Base-by-base conservation (phyloP, 2,329 filamentous ascomycete species). In the Alternaria panax region DNA sequence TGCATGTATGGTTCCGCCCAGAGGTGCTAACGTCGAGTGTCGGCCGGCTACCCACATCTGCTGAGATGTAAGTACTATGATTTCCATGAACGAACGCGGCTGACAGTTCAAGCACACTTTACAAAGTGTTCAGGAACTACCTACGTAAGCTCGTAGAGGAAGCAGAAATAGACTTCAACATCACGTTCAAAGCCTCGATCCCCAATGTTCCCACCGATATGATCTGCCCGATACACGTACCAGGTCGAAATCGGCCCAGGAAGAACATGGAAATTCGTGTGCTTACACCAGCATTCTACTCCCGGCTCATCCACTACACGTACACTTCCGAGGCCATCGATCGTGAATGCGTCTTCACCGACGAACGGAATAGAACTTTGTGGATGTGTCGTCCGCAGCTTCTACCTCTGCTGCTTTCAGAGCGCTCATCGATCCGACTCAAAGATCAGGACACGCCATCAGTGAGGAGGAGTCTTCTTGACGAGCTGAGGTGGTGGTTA, bases 211-310 rank as follows among this genome's bases (percentile, higher is more conserved):
- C 64, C 11, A 62, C 63, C n/a, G 60, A 67, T n/a, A 55, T 40
- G 1, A 64, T 75, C 3, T 53, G 52, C 2, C 76, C 25, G 80
- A 63, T 64, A n/a, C 50, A 59, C 18, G 43, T 45, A 18, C 53
- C 27, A 2, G 64, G 53, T 4, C 58, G 30, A 5, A 45, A 55
- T 12, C 51, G 60, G 3, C 38, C 53, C 2, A 59, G 60, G 3
- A 76, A 82, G 22, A 74, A 82, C 0, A 51, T 90, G 6, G 84
- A 85, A 42, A 78, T 91, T 47, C 84, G 83, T 53, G 79, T 91
- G 5, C 74, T 90, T 20, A 89, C 87, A 0, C 89, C 90, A 1
- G 80, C 79, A 0, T 92, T 92, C 70, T 92, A 92, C 78, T 83
- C 85, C 12, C 84, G 88, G 27, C 87, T 91, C 47, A 81, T 88